Base-by-base conservation (phyloP, 768 basidiomycete genomes). In the Boletus vermiculosoides region DNA sequence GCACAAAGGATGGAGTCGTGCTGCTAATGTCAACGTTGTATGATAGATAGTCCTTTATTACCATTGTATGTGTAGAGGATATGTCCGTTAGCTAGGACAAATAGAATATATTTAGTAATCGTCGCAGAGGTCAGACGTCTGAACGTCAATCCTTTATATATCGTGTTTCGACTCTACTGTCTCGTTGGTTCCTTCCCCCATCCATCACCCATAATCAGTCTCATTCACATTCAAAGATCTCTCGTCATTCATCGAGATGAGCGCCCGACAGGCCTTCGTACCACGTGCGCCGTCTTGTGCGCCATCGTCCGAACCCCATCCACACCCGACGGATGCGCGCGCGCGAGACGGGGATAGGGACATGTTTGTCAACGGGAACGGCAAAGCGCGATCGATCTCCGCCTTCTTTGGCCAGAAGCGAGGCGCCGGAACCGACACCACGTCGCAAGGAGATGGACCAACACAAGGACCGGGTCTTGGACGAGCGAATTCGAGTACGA, bases 231-330 rank as follows among this genome's bases (percentile, higher is more conserved):
- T 10, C 15, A 8, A 23, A 12, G 20, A 4, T 25, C 37, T 28
- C 34, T 30, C 12, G 10, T 13, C 34, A 11, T 56, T 7, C 31
- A 11, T 45, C 28, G 22, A 37, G 10, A 70, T 70, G 69, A 70
- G 69, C 36, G 65, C 69, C 2, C 23, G 69, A 48, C 69, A 69
- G 16, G 59, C 63, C 7, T 70, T 70, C 50, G 11, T 63, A 33
- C 69, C 69, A 5, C 66, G 60, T 8, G 47, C 65, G 1, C 50
- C 58, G 11, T 67, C 68, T 11, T 40, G 54, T 39, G 15, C 46
- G 7, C 47, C 45, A 12, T 37, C 46, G 12, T 54, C 65, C 12
- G 60, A 64, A 22, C n/a, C 53, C 15, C 58, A 51, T 23, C 28
- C 45, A 28, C 56, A 40, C n/a, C 23, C 56, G 0, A 39, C 52